Evolutionary conservation across 805 yeast species (phyloP).

Genomic region (Cyberlindnera petersonii): DNA sequence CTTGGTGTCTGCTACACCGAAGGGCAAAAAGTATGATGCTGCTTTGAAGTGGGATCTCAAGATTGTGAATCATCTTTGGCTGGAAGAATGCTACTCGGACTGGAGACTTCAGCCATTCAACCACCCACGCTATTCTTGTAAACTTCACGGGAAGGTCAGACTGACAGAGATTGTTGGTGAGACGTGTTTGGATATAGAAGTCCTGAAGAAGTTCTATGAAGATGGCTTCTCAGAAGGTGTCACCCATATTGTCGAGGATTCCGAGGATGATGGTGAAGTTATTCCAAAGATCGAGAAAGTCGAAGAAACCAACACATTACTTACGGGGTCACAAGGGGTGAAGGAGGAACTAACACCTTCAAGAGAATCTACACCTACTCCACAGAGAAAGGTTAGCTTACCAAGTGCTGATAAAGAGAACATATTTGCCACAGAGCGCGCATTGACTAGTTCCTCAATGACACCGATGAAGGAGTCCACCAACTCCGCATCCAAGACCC

Average conservation of each 20-base stretch:
- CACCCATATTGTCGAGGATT: slow-evolving; percentile 22
- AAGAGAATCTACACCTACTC: too few species aligned
- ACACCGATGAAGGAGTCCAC: slow-evolving; percentile 12
- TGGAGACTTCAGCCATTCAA: slow-evolving; percentile 53
- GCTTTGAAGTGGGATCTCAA: slow-evolving; percentile 65
- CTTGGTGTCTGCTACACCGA: slow-evolving; percentile 60
- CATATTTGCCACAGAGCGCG: neutral
- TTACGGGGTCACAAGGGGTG: too few species aligned
- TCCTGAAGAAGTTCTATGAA: slow-evolving; percentile 37
- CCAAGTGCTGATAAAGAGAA: slow-evolving; percentile 12
- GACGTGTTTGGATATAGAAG: slow-evolving; percentile 40
- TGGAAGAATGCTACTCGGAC: slow-evolving; percentile 69
- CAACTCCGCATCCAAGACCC: neutral
- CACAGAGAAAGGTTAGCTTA: too few species aligned
- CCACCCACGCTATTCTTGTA: slow-evolving; percentile 42
- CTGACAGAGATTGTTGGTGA: slow-evolving; percentile 50
- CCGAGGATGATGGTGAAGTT: slow-evolving; percentile 21
- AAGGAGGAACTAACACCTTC: too few species aligned
- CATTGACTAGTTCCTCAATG: neutral
- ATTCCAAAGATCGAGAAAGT: neutral
- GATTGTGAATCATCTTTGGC: slow-evolving; percentile 79
- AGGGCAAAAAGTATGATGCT: slow-evolving; percentile 73
- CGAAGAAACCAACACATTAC: too few species aligned
- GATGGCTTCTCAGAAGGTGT: slow-evolving; percentile 26
- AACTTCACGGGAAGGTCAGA: slow-evolving; percentile 10